Percentiles rank a stretch among this genome's conserved stretches.
Conservation (phyloP, 257 asterid genomes). For the Catharanthus roseus region DNA sequence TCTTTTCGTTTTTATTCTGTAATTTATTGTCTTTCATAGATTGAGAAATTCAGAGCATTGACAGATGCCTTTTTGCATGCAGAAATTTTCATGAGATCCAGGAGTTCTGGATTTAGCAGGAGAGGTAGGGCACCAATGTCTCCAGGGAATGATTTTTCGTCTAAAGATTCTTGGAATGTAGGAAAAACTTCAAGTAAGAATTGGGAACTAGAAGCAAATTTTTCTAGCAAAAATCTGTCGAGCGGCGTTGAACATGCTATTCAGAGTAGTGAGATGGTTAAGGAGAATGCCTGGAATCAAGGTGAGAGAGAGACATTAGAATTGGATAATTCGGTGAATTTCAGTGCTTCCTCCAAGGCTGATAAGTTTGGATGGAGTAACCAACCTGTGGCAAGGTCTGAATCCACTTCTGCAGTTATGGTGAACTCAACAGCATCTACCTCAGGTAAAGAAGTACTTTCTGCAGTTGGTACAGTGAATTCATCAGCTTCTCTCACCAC, state of each 20-base stretch:
- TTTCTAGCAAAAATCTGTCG: slow-evolving; percentile 38
- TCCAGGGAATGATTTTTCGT: slow-evolving; percentile 52
- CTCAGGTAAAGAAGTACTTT: slow-evolving; percentile 24
- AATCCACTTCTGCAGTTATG: slow-evolving; percentile 34
- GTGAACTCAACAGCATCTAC: background rate
- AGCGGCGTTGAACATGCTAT: slow-evolving; percentile 27
- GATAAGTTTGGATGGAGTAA: slow-evolving; percentile 40
- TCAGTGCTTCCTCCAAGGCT: slow-evolving; percentile 26
- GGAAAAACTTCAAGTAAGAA: slow-evolving; percentile 37
- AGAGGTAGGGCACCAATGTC: slow-evolving; percentile 74
- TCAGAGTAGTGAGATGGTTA: slow-evolving; percentile 38
- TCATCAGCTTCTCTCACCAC: slow-evolving; percentile 38
- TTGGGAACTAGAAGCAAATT: slow-evolving; percentile 45
- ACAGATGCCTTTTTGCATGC: slow-evolving; percentile 25
- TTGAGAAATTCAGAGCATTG: slow-evolving; percentile 4
- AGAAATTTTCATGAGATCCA: slow-evolving; percentile 61
- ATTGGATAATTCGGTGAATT: slow-evolving; percentile 34
- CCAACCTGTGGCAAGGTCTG: slow-evolving; percentile 38
- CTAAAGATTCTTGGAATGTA: slow-evolving; percentile 59
- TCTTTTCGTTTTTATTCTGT: slow-evolving; percentile 14
- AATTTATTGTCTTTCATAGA: slow-evolving; percentile 3
- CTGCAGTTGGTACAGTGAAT: slow-evolving; percentile 38
- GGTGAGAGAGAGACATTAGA: slow-evolving; percentile 50
- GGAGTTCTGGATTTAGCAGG: slow-evolving; percentile 59
- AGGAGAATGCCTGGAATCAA: slow-evolving; percentile 49